These are phyloP conservation scores for Hamamelis virginiana DNA, from an alignment of 164 flowering plant species.

Conservation along the genomic window DNA sequence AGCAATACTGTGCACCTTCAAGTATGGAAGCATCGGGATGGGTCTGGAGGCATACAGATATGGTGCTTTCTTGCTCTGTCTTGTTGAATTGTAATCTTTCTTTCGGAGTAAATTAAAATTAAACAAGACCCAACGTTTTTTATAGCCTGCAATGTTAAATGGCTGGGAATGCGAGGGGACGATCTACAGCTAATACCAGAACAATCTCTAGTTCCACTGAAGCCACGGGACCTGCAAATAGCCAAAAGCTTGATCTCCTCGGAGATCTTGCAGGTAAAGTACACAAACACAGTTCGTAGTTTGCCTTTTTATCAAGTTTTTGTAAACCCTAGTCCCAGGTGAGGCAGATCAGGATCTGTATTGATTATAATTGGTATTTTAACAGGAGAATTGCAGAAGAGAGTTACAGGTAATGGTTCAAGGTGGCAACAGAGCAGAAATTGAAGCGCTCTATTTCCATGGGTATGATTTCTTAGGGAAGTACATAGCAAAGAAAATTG, in stretches of 20 bases:
- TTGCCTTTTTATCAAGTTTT: not conserved
- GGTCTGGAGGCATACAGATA: slow-evolving; percentile 95
- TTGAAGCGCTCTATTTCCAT: slow-evolving; percentile 80
- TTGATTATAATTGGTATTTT: not conserved
- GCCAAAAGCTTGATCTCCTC: slow-evolving; percentile 86
- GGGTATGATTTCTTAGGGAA: slow-evolving; percentile 77
- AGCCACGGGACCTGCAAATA: slow-evolving; percentile 75
- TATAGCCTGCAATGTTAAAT: slow-evolving; percentile 92
- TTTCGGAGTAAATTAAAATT: not conserved
- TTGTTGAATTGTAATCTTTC: not conserved
- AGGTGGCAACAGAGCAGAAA: slow-evolving; percentile 73
- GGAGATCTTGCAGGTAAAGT: slow-evolving; percentile 60
- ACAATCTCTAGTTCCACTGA: slow-evolving; percentile 62
- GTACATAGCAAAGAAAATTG: slow-evolving; percentile 71
- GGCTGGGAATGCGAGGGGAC: slow-evolving; percentile 81
- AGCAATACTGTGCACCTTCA: slow-evolving; percentile 85
- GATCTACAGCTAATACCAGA: slow-evolving; percentile 74
- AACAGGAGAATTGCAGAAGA: slow-evolving; percentile 62
- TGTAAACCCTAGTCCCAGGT: not conserved
- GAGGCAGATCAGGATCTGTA: too few species aligned
- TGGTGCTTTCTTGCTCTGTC: slow-evolving; percentile 35
- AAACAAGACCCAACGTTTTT: not conserved
- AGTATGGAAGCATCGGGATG: slow-evolving; percentile 95
- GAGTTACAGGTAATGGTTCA: slow-evolving; percentile 71
- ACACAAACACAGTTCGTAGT: not conserved